Percentiles rank a stretch among this genome's conserved stretches.
Conservation (phyloP, 75 land plant genomes). For the Isoetes taiwanensis region DNA sequence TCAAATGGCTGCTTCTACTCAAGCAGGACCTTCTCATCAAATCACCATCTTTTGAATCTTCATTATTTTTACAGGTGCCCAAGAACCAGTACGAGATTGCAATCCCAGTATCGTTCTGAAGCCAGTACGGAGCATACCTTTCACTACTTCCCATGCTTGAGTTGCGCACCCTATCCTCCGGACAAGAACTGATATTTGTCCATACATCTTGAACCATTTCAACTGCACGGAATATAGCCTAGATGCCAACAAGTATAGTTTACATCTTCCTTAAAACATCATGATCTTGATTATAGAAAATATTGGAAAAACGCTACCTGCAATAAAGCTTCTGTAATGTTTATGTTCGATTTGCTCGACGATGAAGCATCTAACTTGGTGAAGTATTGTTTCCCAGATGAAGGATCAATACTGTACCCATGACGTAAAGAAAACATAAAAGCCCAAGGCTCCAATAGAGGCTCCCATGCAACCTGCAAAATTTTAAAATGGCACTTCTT, state of each 20-base stretch:
- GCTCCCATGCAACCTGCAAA: constrained; percentile 89
- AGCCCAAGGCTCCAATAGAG: constrained; percentile 81
- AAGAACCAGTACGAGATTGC: constrained; percentile 45
- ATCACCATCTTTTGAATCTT: constrained; percentile 16
- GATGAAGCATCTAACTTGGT: constrained; percentile 45
- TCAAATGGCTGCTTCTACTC: background rate
- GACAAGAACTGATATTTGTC: constrained; percentile 9
- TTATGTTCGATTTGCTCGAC: constrained; percentile 52
- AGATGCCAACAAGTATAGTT: background rate
- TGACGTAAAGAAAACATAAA: constrained; percentile 28
- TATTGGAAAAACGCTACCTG: constrained; percentile 45
- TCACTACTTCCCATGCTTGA: constrained; percentile 13
- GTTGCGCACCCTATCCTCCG: background rate
- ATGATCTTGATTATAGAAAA: too few species aligned
- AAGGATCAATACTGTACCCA: constrained; percentile 12
- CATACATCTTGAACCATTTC: constrained; percentile 49
- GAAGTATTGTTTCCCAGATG: constrained; percentile 9
- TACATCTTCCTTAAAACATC: too few species aligned
- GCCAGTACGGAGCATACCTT: constrained; percentile 81
- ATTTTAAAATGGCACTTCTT: too few species aligned
- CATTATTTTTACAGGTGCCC: constrained; percentile 14
- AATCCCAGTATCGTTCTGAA: constrained; percentile 80
- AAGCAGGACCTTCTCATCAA: constrained; percentile 12
- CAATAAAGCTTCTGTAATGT: constrained; percentile 72
- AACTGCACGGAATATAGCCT: constrained; percentile 45